Evolutionary conservation across 176 grass and related monocot genomes (phyloP).

Genomic region (Oropetium thomaeum): DNA sequence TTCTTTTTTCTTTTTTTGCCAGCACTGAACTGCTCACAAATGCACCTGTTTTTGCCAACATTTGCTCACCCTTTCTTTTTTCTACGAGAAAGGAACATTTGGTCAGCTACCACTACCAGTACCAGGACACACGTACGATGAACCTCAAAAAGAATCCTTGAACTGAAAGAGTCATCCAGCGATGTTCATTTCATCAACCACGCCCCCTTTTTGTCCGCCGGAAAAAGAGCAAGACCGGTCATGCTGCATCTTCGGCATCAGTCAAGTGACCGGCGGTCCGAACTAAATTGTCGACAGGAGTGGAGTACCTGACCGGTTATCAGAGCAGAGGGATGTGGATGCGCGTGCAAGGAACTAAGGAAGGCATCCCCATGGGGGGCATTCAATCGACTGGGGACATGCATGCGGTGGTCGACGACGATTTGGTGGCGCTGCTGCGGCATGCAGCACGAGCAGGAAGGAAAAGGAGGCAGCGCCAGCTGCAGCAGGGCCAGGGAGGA

Average conservation of each 20-base stretch:
- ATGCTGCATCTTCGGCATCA: conserved; percentile 2
- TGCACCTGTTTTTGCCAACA: conserved; percentile 35
- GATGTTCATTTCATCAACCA: background rate
- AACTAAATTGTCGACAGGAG: conserved; percentile 5
- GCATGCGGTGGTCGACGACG: no score
- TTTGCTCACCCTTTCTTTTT: background rate
- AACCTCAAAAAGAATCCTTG: conserved; percentile 2
- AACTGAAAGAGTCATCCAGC: conserved; percentile 11
- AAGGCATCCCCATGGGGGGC: background rate
- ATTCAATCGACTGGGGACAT: conserved; percentile 48
- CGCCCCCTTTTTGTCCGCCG: background rate
- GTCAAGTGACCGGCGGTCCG: conserved; percentile 11
- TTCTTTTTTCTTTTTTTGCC: no score
- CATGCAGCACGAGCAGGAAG: no score
- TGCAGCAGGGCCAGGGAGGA: background rate
- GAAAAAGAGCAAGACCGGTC: conserved; percentile 16
- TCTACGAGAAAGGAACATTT: no score
- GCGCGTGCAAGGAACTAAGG: background rate
- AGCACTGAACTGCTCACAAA: background rate
- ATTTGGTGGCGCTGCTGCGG: no score
- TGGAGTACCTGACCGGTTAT: conserved; percentile 25
- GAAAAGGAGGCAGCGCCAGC: background rate
- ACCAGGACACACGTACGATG: no score
- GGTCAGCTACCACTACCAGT: background rate
- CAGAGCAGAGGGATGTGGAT: conserved; percentile 24